A percentile compares a stretch with the other conserved stretches of the same genome.
These are phyloP conservation scores for Curvularia spicifera DNA, from an alignment of 2,329 filamentous ascomycete species.

Conservation along the genomic window DNA sequence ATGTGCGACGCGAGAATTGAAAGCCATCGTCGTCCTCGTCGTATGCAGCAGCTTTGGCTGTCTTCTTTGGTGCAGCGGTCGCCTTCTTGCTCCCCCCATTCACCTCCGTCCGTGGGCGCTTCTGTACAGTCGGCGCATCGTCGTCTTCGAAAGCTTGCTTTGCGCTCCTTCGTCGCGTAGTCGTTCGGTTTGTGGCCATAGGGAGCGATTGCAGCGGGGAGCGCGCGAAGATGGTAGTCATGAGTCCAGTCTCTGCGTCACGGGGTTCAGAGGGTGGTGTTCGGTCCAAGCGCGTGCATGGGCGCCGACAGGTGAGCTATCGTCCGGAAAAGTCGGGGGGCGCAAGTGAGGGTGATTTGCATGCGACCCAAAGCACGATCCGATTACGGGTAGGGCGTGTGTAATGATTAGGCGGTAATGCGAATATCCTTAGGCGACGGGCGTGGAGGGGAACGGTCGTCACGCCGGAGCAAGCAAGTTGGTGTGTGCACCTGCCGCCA, in stretches of 20 bases:
- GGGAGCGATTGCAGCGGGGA: slow-evolving; percentile 55
- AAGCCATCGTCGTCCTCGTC: slow-evolving; percentile 58
- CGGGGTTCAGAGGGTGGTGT: slow-evolving; percentile 27
- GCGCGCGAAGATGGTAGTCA: slow-evolving; percentile 46
- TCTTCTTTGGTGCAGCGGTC: slow-evolving; percentile 46
- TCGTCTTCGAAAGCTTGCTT: slow-evolving; percentile 54
- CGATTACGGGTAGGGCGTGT: slow-evolving; percentile 14
- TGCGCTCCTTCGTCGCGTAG: slow-evolving; percentile 56
- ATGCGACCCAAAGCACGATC: slow-evolving; percentile 8
- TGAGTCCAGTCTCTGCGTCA: slow-evolving; percentile 41
- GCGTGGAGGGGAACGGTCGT: slow-evolving; percentile 32
- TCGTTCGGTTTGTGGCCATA: slow-evolving; percentile 55
- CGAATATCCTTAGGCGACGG: slow-evolving; percentile 38
- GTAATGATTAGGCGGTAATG: slow-evolving; percentile 45
- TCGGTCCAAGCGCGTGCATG: slow-evolving; percentile 48
- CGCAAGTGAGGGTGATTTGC: slow-evolving; percentile 11
- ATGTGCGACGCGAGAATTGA: slow-evolving; percentile 53
- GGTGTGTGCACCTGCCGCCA: slow-evolving; percentile 27
- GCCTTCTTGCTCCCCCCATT: slow-evolving; percentile 48
- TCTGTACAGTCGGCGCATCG: slow-evolving; percentile 53
- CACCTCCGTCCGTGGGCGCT: slow-evolving; percentile 51
- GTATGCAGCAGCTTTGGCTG: slow-evolving; percentile 51
- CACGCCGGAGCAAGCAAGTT: slow-evolving; percentile 37
- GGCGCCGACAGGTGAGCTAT: slow-evolving; percentile 33
- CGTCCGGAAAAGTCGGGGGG: slow-evolving; percentile 5